Percentiles rank a stretch among this genome's conserved stretches.
These are phyloP conservation scores for Cytospora leucostoma DNA, from an alignment of 2,329 filamentous ascomycete species.

Conservation along the genomic window DNA sequence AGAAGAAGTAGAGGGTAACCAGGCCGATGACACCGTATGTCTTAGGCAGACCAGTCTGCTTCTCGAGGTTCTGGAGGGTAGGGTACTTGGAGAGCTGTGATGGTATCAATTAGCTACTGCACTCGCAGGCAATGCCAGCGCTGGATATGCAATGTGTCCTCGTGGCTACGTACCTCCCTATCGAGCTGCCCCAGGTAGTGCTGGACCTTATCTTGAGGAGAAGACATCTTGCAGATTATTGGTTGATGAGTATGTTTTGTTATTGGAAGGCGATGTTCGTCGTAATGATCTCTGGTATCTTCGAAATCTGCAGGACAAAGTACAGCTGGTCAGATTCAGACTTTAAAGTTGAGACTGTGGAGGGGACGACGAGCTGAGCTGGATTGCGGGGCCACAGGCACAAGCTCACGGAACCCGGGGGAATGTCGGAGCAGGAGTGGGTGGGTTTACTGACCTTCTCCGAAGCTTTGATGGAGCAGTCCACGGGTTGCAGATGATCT, in stretches of 20 bases:
- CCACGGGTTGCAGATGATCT: not conserved
- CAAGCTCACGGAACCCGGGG: constrained; percentile 18
- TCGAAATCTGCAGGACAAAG: constrained; percentile 16
- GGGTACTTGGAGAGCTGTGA: constrained; percentile 82
- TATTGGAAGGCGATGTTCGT: constrained; percentile 27
- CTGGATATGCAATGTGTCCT: constrained; percentile 13
- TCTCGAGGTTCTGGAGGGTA: constrained; percentile 81
- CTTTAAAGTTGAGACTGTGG: constrained; percentile 16
- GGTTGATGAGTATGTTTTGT: constrained; percentile 1
- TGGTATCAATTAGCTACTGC: constrained; percentile 22
- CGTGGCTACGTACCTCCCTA: constrained; percentile 65
- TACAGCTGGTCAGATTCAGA: constrained; percentile 25
- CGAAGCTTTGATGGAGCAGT: not conserved
- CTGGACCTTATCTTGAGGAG: constrained; percentile 74
- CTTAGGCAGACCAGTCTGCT: constrained; percentile 80
- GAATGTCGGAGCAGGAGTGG: constrained; percentile 7
- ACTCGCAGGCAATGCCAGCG: not conserved
- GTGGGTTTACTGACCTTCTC: constrained; percentile 6
- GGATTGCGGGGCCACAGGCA: constrained; percentile 24
- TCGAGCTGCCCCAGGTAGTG: constrained; percentile 78
- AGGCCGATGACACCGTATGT: constrained; percentile 79
- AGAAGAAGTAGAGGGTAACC: constrained; percentile 80
- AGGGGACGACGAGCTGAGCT: constrained; percentile 17
- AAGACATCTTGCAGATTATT: constrained; percentile 60
- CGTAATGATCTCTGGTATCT: constrained; percentile 22